Conservation (phyloP, 495 filamentous ascomycete genomes). For the Hypoxylon rickii region DNA sequence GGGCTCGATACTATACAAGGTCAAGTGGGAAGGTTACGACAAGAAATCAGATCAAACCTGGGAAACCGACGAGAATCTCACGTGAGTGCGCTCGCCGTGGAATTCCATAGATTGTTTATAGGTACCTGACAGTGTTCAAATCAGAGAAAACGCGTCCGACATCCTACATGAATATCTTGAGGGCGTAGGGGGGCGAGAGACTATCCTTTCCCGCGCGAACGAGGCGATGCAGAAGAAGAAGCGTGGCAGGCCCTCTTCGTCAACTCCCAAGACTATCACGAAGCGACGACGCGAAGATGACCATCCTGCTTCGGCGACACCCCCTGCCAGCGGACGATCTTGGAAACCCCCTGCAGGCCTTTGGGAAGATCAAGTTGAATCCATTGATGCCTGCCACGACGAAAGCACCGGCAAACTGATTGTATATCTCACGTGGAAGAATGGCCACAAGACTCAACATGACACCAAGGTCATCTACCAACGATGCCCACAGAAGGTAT, state of each 20-base stretch:
- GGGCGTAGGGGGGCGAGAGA: slow-evolving; percentile 57
- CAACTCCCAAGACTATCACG: slow-evolving; percentile 35
- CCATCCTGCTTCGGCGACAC: slow-evolving; percentile 42
- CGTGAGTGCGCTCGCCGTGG: slow-evolving; percentile 41
- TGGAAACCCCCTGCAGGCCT: slow-evolving; percentile 61
- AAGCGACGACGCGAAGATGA: slow-evolving; percentile 47
- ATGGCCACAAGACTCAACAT: slow-evolving; percentile 64
- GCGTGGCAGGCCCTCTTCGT: slow-evolving; percentile 46
- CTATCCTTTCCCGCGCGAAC: slow-evolving; percentile 49
- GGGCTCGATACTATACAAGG: slow-evolving; percentile 52
- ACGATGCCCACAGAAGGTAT: slow-evolving; percentile 66
- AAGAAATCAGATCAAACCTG: slow-evolving; percentile 62
- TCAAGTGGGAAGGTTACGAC: slow-evolving; percentile 68
- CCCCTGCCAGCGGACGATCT: slow-evolving; percentile 42
- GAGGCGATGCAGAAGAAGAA: slow-evolving; percentile 50
- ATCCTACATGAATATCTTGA: slow-evolving; percentile 52
- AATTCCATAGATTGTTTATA: too few relatives aligned
- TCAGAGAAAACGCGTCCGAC: slow-evolving; percentile 49
- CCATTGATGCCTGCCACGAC: slow-evolving; percentile 62
- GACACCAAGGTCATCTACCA: slow-evolving; percentile 58
- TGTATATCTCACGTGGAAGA: slow-evolving; percentile 60
- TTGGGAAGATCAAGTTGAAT: slow-evolving; percentile 62
- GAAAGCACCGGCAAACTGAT: slow-evolving; percentile 51
- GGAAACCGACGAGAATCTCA: slow-evolving; percentile 64
- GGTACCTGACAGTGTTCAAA: slow-evolving; percentile 1